Base-by-base conservation (phyloP, 1,284 basidiomycete species). In the Boletellus dicymbophilus region DNA sequence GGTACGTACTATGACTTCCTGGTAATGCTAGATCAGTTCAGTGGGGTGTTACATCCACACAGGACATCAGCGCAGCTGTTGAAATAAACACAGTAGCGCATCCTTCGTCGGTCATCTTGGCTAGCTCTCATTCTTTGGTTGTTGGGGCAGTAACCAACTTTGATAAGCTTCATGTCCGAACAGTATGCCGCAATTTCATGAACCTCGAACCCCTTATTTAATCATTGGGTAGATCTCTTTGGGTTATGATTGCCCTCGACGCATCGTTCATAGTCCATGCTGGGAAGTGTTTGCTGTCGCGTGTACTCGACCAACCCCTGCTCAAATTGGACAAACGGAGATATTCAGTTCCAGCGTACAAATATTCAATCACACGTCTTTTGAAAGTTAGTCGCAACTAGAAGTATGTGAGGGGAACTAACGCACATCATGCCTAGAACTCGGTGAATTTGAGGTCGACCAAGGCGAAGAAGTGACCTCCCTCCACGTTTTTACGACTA, bases 161-260 rank as follows among this genome's bases (percentile, higher is more conserved):
- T 11, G 85, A 90, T 60, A 91, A 90, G 70, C 78, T 93, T 65
- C 89, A 94, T 57, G 85, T 95, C 33, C 82, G 85, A 53, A 81
- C 90, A 27, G 88, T 93, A 63, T 52, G 80, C 63, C 30, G 18
- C n/a, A 21, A 31, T 18, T 49, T 34, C 48, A 43, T 25, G 18
- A 7, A 22, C 13, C 6, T 38, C 7, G 22, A 8, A 33, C 10
- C 33, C 10, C n/a, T 31, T 6, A 36, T 47, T 49, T 63, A 36
- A 69, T 45, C 12, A 28, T 41, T 6, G 30, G 40, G 46, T 58
- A 93, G 90, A 72, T 88, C 23, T 75, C 81, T 27, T 68, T 93
- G 5, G 90, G 88, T 1, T 67, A 79, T 34, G 80, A 88, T 45
- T 85, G 80, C 48, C 88, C 90, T 1, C 74, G 76, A 7, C 76